Evolutionary conservation across 2,329 filamentous ascomycete species (phyloP).

Genomic region (Epichloe gansuensis): DNA sequence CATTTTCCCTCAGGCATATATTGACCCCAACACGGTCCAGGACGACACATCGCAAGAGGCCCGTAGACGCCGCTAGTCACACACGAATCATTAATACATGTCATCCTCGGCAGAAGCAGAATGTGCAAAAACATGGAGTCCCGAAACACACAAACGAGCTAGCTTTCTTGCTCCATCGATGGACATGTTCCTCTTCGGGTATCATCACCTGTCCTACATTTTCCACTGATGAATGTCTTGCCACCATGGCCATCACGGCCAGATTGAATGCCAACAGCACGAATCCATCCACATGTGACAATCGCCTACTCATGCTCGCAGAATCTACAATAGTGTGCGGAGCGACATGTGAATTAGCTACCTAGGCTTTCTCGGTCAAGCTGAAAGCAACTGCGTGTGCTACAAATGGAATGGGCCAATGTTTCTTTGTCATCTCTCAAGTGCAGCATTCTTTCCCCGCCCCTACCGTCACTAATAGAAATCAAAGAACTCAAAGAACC

Average conservation of each 20-base stretch:
- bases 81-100: no score
- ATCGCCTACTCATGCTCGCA: not conserved
- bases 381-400: no score
- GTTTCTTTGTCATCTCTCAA: not conserved
- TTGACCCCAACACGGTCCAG: constrained; percentile 31
- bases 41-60: constrained; percentile 13
- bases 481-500: no score
- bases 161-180: not conserved
- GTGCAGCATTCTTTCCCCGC: no score
- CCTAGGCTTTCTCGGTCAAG: not conserved
- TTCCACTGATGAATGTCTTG: not conserved
- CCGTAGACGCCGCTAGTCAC: no score
- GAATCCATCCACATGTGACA: not conserved
- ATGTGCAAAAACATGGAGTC: not conserved
- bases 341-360: not conserved
- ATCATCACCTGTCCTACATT: not conserved
- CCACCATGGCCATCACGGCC: not conserved
- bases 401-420: not conserved
- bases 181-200: not conserved
- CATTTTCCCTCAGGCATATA: constrained; percentile 37
- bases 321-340: not conserved
- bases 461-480: no score
- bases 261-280: not conserved
- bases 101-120: not conserved
- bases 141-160: not conserved